phyloP scores from a whole-genome alignment of 2,329 filamentous ascomycete genomes.

The Nakataea oryzae region DNA sequence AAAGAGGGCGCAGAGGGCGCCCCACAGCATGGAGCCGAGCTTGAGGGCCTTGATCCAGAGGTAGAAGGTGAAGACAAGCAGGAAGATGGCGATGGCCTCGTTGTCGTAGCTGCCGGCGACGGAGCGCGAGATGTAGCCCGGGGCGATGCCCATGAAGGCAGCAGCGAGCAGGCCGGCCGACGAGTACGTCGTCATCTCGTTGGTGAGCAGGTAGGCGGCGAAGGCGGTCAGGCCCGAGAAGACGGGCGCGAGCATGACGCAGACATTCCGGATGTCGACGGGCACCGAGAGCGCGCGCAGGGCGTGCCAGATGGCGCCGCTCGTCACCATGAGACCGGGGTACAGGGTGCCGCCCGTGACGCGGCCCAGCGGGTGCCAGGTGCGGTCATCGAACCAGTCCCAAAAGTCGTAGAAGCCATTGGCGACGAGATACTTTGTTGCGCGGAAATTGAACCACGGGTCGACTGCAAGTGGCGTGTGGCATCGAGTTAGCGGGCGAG shows the following conservation, averaged over 20 bases:
- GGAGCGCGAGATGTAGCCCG: constrained; percentile 94
- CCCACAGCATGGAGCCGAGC: constrained; percentile 93
- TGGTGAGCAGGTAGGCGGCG: constrained; percentile 88
- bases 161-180: constrained; percentile 93
- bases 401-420: constrained; percentile 98
- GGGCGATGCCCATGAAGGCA: constrained; percentile 92
- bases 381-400: constrained; percentile 99
- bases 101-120: constrained; percentile 97
- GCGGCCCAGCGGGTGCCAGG: constrained; percentile 97
- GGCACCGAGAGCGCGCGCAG: constrained; percentile 82
- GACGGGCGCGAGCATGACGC: constrained; percentile 86
- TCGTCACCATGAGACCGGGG: constrained; percentile 97
- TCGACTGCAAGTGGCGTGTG: constrained; percentile 56
- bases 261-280: constrained; percentile 97
- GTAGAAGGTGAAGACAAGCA: constrained; percentile 96
- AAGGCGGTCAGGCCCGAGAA: constrained; percentile 92
- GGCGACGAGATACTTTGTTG: constrained; percentile 92
- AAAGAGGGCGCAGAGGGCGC: constrained; percentile 84
- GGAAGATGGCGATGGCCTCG: constrained; percentile 97
- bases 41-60: constrained; percentile 99
- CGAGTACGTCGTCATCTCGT: constrained; percentile 91
- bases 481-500: constrained; percentile 15
- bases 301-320: constrained; percentile 89
- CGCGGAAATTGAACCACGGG: constrained; percentile 99
- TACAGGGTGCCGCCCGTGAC: constrained; percentile 99